Percentiles rank a stretch among this genome's conserved stretches.
These are phyloP conservation scores for Trametes maxima DNA, from an alignment of 768 basidiomycete species.

Conservation along the genomic window DNA sequence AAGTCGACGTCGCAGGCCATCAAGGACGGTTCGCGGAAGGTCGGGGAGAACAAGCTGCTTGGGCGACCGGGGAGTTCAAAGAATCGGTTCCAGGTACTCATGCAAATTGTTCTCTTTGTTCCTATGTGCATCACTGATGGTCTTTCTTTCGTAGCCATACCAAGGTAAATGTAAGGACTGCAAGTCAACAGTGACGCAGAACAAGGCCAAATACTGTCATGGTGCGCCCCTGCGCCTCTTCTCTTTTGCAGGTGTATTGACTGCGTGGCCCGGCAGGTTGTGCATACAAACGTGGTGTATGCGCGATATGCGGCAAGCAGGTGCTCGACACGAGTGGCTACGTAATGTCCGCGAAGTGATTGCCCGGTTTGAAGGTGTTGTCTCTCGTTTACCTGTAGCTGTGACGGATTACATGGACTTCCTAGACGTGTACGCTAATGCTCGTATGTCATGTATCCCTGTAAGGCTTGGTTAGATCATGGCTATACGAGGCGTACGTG, in stretches of 20 bases:
- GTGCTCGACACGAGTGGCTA: conserved; percentile 85
- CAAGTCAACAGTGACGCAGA: conserved; percentile 82
- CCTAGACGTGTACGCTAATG: conserved; percentile 17
- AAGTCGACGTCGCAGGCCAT: conserved; percentile 69
- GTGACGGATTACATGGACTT: conserved; percentile 13
- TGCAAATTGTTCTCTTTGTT: background rate
- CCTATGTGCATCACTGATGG: background rate
- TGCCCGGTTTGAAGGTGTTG: background rate
- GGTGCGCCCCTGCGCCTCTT: conserved; percentile 46
- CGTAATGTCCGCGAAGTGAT: conserved; percentile 80
- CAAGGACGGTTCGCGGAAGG: conserved; percentile 78
- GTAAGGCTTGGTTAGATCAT: background rate
- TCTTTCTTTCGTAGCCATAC: conserved; percentile 59
- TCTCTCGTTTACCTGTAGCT: background rate
- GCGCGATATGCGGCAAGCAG: conserved; percentile 85
- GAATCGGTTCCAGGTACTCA: conserved; percentile 73
- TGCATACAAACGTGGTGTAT: conserved; percentile 85
- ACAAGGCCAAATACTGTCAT: conserved; percentile 88
- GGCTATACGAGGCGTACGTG: no score
- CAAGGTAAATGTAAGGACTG: conserved; percentile 87
- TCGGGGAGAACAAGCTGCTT: conserved; percentile 80
- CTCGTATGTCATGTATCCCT: conserved; percentile 21
- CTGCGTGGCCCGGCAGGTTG: conserved; percentile 55
- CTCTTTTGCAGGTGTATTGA: background rate
- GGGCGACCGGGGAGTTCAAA: conserved; percentile 69